Percentiles rank a stretch among this genome's conserved stretches.
These are phyloP conservation scores for Solanum hybrid DNA, from an alignment of 305 asterid species.

Conservation along the genomic window DNA sequence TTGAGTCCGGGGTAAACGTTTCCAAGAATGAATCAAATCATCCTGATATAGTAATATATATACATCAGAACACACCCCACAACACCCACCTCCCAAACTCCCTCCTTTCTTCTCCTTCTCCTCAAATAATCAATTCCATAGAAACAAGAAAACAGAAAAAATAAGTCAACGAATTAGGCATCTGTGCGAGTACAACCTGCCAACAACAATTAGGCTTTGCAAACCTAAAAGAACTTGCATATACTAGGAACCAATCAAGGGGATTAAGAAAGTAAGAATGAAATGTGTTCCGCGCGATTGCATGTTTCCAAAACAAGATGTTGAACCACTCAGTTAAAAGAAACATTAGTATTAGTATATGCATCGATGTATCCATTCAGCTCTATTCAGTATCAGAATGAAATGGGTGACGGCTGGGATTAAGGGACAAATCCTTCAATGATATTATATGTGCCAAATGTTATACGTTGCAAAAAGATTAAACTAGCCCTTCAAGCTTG, in stretches of 20 bases:
- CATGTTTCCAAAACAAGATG: not conserved
- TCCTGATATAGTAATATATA: not conserved
- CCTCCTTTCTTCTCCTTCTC: not conserved
- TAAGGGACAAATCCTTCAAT: not conserved
- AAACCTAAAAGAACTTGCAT: not conserved
- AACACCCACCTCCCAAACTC: not conserved
- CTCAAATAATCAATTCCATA: not conserved
- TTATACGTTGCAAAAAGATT: not conserved
- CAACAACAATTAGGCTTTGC: not conserved
- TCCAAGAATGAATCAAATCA: not conserved
- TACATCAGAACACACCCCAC: not conserved
- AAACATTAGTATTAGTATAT: not conserved
- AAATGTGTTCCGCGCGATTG: not conserved
- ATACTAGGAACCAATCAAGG: not conserved
- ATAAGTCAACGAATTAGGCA: not conserved
- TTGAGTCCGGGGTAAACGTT: not conserved
- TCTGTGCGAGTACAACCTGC: not conserved
- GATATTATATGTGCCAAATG: not conserved
- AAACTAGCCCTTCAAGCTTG: not conserved
- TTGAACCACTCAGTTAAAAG: not conserved
- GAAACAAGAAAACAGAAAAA: not conserved
- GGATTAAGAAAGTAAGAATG: not conserved
- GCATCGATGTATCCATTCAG: not conserved
- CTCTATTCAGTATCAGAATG: not conserved
- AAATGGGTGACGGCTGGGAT: not conserved